Percentiles rank a stretch among this genome's conserved stretches.
Conservation (phyloP, 1,139 yeast species). For the Debaryomycetaceae sp. region DNA sequence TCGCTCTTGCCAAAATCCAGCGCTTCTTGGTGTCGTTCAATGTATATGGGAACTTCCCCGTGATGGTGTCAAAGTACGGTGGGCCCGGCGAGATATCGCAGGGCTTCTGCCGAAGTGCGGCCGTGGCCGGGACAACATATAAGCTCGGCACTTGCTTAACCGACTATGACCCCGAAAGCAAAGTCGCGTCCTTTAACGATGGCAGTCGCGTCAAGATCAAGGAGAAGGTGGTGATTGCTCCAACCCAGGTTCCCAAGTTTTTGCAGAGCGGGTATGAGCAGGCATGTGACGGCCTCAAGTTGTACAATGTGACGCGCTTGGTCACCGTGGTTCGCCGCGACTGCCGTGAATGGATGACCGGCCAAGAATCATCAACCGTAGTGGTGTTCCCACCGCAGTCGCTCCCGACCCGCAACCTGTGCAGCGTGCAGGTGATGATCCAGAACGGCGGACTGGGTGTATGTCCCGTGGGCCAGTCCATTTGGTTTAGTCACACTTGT, state of each 20-base stretch:
- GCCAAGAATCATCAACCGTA: constrained; percentile 71
- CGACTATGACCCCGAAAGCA: constrained; percentile 53
- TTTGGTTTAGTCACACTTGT: constrained; percentile 81
- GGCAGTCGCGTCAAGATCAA: constrained; percentile 64
- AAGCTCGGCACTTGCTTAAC: constrained; percentile 60
- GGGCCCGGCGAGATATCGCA: constrained; percentile 95
- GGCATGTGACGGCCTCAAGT: constrained; percentile 28
- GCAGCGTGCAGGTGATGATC: constrained; percentile 76
- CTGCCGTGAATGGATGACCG: constrained; percentile 86
- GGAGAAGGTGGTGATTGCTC: constrained; percentile 65
- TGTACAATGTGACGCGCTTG: constrained; percentile 53
- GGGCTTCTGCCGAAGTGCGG: constrained; percentile 96
- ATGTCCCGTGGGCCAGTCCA: constrained; percentile 78
- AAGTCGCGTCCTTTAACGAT: constrained; percentile 65
- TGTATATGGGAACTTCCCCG: constrained; percentile 91
- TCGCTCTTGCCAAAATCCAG: constrained; percentile 70
- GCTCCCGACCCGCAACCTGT: constrained; percentile 51
- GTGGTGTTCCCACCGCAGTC: constrained; percentile 93
- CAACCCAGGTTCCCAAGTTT: constrained; percentile 56
- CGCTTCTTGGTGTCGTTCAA: constrained; percentile 81
- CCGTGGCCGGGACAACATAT: constrained; percentile 95
- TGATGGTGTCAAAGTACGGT: constrained; percentile 84
- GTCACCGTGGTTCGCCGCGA: constrained; percentile 77
- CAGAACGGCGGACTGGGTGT: constrained; percentile 86
- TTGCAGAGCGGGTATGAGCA: constrained; percentile 24